phyloP scores from a whole-genome alignment of 2,329 filamentous ascomycete genomes.

The Colletotrichum scovillei region DNA sequence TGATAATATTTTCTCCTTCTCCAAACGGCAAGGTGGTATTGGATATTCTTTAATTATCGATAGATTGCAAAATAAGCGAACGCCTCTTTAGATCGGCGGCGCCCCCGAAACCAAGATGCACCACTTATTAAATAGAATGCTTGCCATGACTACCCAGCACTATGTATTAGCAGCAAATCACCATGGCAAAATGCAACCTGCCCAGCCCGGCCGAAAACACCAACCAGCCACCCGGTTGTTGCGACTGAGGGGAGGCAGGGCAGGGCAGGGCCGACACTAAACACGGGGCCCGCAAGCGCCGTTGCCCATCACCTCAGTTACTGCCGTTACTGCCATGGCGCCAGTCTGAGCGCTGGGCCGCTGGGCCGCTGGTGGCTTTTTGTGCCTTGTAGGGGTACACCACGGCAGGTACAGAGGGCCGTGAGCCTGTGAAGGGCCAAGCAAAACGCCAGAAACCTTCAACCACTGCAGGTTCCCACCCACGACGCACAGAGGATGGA shows the following conservation, averaged over 20 bases:
- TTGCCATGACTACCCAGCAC: neutral
- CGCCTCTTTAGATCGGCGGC: constrained; percentile 3
- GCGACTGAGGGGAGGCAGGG: constrained; percentile 12
- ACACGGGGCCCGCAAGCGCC: neutral
- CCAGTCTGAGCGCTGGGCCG: constrained; percentile 11
- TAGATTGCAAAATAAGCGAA: constrained; percentile 13
- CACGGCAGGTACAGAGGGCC: no score
- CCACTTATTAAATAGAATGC: constrained; percentile 25
- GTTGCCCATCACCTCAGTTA: neutral
- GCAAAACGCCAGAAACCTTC: constrained; percentile 12
- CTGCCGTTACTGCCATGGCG: neutral
- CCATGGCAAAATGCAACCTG: neutral
- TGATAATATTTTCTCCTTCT: neutral
- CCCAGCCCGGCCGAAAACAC: constrained; percentile 1
- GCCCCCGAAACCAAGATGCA: constrained; percentile 1
- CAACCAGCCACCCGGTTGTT: constrained; percentile 24
- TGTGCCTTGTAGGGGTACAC: neutral
- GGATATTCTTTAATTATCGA: neutral
- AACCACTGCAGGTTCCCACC: neutral
- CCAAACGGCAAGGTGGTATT: constrained; percentile 5
- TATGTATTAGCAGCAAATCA: neutral
- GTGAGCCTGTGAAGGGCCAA: neutral
- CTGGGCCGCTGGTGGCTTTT: constrained; percentile 5
- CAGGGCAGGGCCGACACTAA: constrained; percentile 32
- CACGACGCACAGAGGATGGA: neutral